phyloP scores from a whole-genome alignment of 495 filamentous ascomycete genomes.

The Xylaria telfairii region DNA sequence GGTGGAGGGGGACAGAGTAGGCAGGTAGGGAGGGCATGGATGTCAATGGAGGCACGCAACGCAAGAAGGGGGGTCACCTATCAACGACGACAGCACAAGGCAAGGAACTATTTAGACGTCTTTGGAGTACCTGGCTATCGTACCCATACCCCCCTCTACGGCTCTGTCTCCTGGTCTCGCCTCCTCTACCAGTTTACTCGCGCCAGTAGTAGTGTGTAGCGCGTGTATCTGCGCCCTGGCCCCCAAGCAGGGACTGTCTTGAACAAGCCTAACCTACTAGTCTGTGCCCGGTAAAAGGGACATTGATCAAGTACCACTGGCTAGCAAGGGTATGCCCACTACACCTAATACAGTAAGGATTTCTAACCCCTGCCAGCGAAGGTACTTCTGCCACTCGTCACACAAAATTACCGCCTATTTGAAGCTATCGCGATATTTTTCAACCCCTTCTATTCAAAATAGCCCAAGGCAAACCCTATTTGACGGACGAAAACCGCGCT shows the following conservation, averaged over 20 bases:
- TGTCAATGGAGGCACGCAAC: constrained; percentile 42
- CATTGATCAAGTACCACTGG: too few species aligned
- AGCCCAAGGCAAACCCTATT: too few species aligned
- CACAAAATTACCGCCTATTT: too few species aligned
- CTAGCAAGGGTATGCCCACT: too few species aligned
- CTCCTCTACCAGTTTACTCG: neutral
- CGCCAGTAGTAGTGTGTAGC: constrained; percentile 19
- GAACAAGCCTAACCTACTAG: constrained; percentile 24
- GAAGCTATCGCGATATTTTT: too few species aligned
- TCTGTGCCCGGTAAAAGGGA: too few species aligned
- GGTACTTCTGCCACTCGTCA: too few species aligned
- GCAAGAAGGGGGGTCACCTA: constrained; percentile 27
- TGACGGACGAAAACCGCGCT: too few species aligned
- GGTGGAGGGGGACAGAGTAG: constrained; percentile 41
- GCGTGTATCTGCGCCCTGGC: constrained; percentile 39
- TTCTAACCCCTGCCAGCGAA: too few species aligned
- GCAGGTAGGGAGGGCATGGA: constrained; percentile 46
- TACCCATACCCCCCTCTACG: constrained; percentile 40
- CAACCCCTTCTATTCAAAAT: too few species aligned
- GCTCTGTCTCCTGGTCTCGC: constrained; percentile 18
- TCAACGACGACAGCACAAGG: constrained; percentile 22
- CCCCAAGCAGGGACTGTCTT: constrained; percentile 39
- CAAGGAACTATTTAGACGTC: constrained; percentile 37
- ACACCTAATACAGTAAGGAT: too few species aligned
- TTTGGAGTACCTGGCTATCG: constrained; percentile 27